Percentiles rank a stretch among this genome's conserved stretches.
Evolutionary conservation across 139 green algal genomes (phyloP).

Genomic region (Marvania coccoides): DNA sequence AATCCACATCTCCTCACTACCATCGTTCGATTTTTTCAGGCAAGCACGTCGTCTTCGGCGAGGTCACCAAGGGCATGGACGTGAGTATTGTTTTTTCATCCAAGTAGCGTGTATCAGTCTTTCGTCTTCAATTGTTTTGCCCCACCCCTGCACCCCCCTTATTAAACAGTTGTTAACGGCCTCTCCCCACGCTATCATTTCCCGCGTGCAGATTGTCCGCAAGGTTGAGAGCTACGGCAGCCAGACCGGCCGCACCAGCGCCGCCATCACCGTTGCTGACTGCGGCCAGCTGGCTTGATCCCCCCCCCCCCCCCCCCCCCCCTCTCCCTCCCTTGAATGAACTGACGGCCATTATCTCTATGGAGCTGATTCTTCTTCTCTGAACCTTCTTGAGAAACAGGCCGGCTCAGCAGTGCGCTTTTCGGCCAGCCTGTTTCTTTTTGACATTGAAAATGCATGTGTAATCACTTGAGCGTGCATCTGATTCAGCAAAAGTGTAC

Average conservation of each 20-base stretch:
- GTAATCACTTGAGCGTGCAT: too few relatives aligned
- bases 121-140: background rate
- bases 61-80: slow-evolving; percentile 69
- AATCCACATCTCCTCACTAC: too few relatives aligned
- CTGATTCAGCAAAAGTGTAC: too few relatives aligned
- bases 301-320: too few relatives aligned
- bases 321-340: too few relatives aligned
- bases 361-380: too few relatives aligned
- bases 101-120: background rate
- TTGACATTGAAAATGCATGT: too few relatives aligned
- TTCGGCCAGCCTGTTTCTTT: too few relatives aligned
- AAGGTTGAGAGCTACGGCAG: slow-evolving; percentile 49
- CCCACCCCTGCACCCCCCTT: background rate
- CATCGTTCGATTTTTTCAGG: slow-evolving; percentile 64
- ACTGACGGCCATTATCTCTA: too few relatives aligned
- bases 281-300: slow-evolving; percentile 59
- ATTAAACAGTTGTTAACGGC: background rate
- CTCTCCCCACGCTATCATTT: background rate
- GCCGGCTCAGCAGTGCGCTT: too few relatives aligned
- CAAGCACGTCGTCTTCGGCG: slow-evolving; percentile 67
- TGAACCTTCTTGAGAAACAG: too few relatives aligned
- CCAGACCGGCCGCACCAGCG: slow-evolving; percentile 28
- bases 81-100: background rate
- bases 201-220: slow-evolving; percentile 32
- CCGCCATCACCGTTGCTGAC: slow-evolving; percentile 59